Conservation (phyloP, 2,329 filamentous ascomycete species). For the Fusarium clavum region DNA sequence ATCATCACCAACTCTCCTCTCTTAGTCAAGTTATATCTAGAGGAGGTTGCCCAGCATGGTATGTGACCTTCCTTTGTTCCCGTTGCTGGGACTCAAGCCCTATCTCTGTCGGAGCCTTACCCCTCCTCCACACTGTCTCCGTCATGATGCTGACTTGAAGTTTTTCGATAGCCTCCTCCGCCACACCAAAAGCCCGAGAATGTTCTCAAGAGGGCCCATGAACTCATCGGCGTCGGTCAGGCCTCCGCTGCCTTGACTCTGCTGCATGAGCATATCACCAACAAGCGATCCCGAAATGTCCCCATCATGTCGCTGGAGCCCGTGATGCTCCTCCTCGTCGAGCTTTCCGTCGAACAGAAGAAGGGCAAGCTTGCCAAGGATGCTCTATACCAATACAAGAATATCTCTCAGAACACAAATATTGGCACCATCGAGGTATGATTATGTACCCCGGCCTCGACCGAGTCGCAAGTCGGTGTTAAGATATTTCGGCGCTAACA, state of each 20-base stretch:
- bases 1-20: constrained; percentile 53
- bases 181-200: constrained; percentile 98
- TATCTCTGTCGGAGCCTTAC: constrained; percentile 40
- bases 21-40: constrained; percentile 54
- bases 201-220: constrained; percentile 97
- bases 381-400: constrained; percentile 99
- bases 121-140: constrained; percentile 45
- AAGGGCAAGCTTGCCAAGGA: constrained; percentile 99
- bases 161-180: constrained; percentile 80
- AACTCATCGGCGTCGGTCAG: constrained; percentile 98
- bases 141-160: constrained; percentile 46
- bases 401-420: constrained; percentile 99
- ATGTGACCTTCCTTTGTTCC: constrained; percentile 47
- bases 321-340: constrained; percentile 97
- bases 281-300: constrained; percentile 96
- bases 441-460: constrained; percentile 14
- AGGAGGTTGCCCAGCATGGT: constrained; percentile 66
- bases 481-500: constrained; percentile 36
- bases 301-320: constrained; percentile 96
- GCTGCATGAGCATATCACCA: constrained; percentile 99
- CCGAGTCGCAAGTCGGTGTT: constrained; percentile 2
- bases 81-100: constrained; percentile 16
- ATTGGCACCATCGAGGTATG: constrained; percentile 94
- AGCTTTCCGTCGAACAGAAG: constrained; percentile 95
- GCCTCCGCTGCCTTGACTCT: constrained; percentile 90